Evolutionary conservation across 495 filamentous ascomycete species (phyloP).

Genomic region (Trichoderma gamsii): DNA sequence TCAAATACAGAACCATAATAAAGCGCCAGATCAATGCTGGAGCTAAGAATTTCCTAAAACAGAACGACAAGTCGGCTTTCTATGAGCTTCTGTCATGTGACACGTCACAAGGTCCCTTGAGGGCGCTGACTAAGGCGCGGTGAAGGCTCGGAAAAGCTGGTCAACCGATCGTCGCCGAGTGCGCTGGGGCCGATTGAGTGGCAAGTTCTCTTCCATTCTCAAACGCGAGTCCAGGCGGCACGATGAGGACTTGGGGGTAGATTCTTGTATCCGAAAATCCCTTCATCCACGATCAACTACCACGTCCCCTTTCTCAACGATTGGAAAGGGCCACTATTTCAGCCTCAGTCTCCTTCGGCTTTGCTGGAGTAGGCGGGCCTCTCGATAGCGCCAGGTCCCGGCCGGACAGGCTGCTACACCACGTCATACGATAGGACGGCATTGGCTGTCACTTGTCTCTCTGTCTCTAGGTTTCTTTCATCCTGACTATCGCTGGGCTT

Average conservation of each 20-base stretch:
- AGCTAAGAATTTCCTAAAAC: background rate
- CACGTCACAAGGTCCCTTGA: background rate
- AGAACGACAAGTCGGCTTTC: background rate
- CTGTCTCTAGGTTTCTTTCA: background rate
- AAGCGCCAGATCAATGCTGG: too few relatives aligned
- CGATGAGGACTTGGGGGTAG: background rate
- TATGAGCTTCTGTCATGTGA: conserved; percentile 5
- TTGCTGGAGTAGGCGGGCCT: background rate
- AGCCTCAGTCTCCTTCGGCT: background rate
- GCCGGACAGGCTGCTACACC: conserved; percentile 7
- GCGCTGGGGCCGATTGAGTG: background rate
- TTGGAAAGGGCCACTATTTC: background rate
- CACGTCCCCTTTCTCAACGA: background rate
- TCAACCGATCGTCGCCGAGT: background rate
- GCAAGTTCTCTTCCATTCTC: conserved; percentile 4
- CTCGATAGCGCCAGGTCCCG: conserved; percentile 4
- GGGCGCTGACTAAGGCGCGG: background rate
- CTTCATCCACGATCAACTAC: background rate
- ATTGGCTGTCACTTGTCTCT: background rate
- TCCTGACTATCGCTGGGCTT: background rate
- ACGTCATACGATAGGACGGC: conserved; percentile 7
- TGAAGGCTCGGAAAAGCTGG: conserved; percentile 11
- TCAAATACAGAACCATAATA: too few relatives aligned
- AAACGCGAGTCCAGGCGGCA: background rate
- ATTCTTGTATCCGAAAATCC: background rate